Base-by-base conservation (phyloP, 2,329 filamentous ascomycete species). In the Harringtonia lauricola region DNA sequence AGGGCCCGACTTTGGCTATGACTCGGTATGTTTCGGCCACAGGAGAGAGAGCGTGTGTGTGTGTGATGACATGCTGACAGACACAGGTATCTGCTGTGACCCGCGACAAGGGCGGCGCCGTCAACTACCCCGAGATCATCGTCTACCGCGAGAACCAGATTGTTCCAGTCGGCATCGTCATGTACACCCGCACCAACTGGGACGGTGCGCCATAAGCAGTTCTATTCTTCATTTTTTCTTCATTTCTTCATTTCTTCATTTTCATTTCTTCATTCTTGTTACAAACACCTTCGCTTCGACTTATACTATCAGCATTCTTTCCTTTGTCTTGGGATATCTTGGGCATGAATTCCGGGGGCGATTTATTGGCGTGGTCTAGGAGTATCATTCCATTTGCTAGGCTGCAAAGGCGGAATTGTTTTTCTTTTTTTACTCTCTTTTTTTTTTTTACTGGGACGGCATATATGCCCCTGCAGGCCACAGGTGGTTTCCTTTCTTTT, bases 121-220 rank as follows among this genome's bases (percentile, higher is more conserved):
- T 43, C 29, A 28, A 37, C 14, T 46, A 37, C 21, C 40, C 22
- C 18, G 44, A 46, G 21, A 17, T 37, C 17, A 29, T 40, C 8
- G 41, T 46, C 19, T 46, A 46, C 21, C 18, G 24, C 7, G 41
- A 46, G 24, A 26, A 40, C 18, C 24, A 18, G 26, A 46, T 43
- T 19, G 33, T 46, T 14, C 44, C 44, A n/a, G 13, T 18, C n/a
- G 44, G 38, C 3, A 2, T 46, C 8, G 28, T 46, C 8, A 37
- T 43, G 31, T 46, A 46, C 22, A 34, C 36, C 1, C 36, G 41
- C 9, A 22, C 36, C 12, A 29, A 15, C 35, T 36, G 31, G 8
- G 24, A 10, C 24, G 24, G 6, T 26, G 24, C n/a, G n/a, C n/a
- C 8, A 35, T 7, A 19, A 6, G 17, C 29, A 26, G 13, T 39